phyloP scores from a whole-genome alignment of 2,329 filamentous ascomycete species.

The Chlorencoelia australis region DNA sequence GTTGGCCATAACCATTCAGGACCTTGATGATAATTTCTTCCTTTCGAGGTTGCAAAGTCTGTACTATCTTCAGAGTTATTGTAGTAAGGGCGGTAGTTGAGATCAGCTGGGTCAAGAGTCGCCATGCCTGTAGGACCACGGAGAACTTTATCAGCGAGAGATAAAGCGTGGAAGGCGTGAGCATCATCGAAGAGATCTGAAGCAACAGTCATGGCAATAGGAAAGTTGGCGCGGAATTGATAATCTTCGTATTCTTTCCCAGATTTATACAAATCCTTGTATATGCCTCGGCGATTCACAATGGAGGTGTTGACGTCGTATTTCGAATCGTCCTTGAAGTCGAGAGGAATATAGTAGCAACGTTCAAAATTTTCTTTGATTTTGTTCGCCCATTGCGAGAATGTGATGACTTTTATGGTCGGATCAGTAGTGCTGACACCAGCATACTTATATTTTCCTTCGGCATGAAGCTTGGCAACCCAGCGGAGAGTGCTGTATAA shows the following conservation, averaged over 20 bases:
- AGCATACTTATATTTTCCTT: slow-evolving; percentile 62
- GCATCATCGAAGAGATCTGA: slow-evolving; percentile 73
- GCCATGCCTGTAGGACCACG: slow-evolving; percentile 90
- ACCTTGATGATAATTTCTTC: slow-evolving; percentile 94
- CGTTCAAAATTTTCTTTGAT: slow-evolving; percentile 84
- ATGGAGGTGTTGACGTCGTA: slow-evolving; percentile 74
- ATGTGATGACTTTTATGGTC: slow-evolving; percentile 48
- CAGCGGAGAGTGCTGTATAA: slow-evolving; percentile 82
- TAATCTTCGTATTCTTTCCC: slow-evolving; percentile 97
- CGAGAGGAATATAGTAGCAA: slow-evolving; percentile 75
- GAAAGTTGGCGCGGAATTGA: slow-evolving; percentile 87
- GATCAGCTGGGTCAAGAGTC: slow-evolving; percentile 81
- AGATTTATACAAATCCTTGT: slow-evolving; percentile 92
- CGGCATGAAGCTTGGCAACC: slow-evolving; percentile 57
- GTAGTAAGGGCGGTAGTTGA: slow-evolving; percentile 93
- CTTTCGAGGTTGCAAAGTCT: slow-evolving; percentile 87
- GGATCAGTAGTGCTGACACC: slow-evolving; percentile 57
- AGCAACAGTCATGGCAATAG: slow-evolving; percentile 90
- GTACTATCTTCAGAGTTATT: slow-evolving; percentile 87
- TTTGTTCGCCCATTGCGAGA: slow-evolving; percentile 66
- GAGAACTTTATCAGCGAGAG: slow-evolving; percentile 67
- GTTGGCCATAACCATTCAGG: slow-evolving; percentile 98
- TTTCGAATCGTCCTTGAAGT: slow-evolving; percentile 56
- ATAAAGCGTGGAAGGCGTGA: slow-evolving; percentile 71
- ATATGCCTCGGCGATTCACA: slow-evolving; percentile 87